Conservation (phyloP, 257 asterid genomes). For the Cynanchum wilfordii region DNA sequence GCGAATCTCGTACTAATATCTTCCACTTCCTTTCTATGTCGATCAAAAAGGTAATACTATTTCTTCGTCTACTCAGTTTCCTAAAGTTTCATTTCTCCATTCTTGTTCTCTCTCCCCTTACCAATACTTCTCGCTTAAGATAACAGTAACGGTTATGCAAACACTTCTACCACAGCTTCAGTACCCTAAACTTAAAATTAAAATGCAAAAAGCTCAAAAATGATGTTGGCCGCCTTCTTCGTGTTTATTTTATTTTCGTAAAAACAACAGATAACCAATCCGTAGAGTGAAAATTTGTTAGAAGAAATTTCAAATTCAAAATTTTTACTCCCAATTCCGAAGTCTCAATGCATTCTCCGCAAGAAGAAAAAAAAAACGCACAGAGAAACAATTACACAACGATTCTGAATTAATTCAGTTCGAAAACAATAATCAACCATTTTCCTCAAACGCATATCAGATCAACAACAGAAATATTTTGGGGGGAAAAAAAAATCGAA, state of each 20-base stretch:
- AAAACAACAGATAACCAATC: no score
- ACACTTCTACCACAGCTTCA: no score
- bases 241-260: no score
- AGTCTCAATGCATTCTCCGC: background rate
- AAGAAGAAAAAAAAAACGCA: background rate
- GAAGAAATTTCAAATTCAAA: background rate
- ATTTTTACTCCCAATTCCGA: background rate
- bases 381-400: background rate
- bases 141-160: no score
- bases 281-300: no score
- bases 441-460: background rate
- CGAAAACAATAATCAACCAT: background rate
- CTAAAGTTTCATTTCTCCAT: background rate
- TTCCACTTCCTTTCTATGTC: background rate
- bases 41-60: background rate
- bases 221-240: no score
- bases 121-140: no score
- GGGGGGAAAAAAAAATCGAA: background rate
- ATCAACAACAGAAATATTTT: background rate
- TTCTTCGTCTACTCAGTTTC: background rate
- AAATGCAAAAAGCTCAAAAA: no score
- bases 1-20: background rate
- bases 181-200: no score
- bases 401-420: background rate
- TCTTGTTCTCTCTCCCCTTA: background rate